These are phyloP conservation scores for Abrus pulchellus DNA, from an alignment of 306 rosid genomes.

Conservation along the genomic window DNA sequence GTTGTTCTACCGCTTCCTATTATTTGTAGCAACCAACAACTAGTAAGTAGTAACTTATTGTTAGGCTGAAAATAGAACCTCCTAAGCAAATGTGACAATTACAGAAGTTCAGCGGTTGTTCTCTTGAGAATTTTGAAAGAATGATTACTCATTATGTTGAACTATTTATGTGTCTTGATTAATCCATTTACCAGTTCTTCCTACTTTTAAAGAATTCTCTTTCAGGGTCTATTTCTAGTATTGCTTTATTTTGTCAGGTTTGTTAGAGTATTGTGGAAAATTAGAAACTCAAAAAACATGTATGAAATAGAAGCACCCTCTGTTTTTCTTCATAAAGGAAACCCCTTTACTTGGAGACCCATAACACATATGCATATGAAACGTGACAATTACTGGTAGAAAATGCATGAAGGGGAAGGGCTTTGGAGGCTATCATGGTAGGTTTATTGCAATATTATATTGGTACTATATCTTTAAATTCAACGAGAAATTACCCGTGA, in stretches of 20 bases:
- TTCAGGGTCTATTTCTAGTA: constrained; percentile 28
- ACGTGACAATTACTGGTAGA: constrained; percentile 35
- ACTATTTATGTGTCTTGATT: constrained; percentile 39
- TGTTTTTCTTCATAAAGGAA: not conserved
- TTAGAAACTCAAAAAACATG: constrained; percentile 34
- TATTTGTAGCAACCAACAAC: constrained; percentile 42
- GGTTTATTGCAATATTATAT: constrained; percentile 52
- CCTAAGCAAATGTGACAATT: constrained; percentile 25
- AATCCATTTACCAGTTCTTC: constrained; percentile 34
- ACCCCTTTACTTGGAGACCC: constrained; percentile 32
- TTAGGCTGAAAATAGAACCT: constrained; percentile 34
- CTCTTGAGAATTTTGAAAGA: constrained; percentile 33
- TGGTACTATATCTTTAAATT: constrained; percentile 48
- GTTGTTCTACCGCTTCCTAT: not conserved
- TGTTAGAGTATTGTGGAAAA: constrained; percentile 7
- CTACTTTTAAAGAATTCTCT: constrained; percentile 25
- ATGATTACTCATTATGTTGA: constrained; percentile 30
- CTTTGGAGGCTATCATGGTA: constrained; percentile 20
- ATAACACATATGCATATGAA: constrained; percentile 30
- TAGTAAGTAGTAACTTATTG: constrained; percentile 7
- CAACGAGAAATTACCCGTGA: constrained; percentile 63
- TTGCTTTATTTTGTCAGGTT: constrained; percentile 23
- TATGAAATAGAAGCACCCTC: constrained; percentile 42
- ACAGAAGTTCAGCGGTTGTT: constrained; percentile 24
- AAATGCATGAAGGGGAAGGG: constrained; percentile 26